phyloP scores from a whole-genome alignment of 2,329 filamentous ascomycete species.

The Verticillium dahliae region DNA sequence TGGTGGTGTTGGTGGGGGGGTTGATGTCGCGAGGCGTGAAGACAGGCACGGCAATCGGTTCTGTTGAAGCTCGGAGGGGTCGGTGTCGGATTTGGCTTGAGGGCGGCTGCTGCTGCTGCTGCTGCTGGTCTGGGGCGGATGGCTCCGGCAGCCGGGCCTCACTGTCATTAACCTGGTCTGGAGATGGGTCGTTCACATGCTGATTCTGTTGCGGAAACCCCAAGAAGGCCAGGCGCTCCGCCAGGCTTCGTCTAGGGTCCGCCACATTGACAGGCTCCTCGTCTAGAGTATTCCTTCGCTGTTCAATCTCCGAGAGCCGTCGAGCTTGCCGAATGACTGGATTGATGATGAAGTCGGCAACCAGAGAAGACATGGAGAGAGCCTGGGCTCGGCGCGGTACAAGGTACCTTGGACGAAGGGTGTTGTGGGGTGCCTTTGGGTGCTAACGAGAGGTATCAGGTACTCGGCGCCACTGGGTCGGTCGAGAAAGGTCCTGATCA shows the following conservation, averaged over 20 bases:
- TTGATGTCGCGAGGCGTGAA: background rate
- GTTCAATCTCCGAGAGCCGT: conserved; percentile 46
- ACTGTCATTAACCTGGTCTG: background rate
- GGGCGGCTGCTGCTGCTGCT: background rate
- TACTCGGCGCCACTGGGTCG: background rate
- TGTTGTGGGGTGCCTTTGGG: background rate
- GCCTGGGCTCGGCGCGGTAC: background rate
- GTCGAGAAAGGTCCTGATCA: background rate
- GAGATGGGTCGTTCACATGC: background rate
- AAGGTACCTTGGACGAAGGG: background rate
- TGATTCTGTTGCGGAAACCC: background rate
- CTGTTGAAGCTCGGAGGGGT: background rate
- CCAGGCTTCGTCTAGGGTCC: background rate
- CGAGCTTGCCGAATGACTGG: conserved; percentile 60
- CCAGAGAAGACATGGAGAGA: conserved; percentile 51
- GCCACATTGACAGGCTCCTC: background rate
- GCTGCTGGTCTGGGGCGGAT: background rate
- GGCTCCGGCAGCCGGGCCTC: background rate
- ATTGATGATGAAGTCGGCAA: conserved; percentile 60
- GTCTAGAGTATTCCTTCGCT: background rate
- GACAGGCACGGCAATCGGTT: background rate
- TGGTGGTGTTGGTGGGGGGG: background rate
- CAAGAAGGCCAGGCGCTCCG: background rate
- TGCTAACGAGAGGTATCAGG: background rate
- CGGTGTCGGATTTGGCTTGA: background rate